Evolutionary conservation across 2,329 filamentous ascomycete species (phyloP), one percentile per base, ranked within the genome.

Genomic region (Sclerotinia spermophila): DNA sequence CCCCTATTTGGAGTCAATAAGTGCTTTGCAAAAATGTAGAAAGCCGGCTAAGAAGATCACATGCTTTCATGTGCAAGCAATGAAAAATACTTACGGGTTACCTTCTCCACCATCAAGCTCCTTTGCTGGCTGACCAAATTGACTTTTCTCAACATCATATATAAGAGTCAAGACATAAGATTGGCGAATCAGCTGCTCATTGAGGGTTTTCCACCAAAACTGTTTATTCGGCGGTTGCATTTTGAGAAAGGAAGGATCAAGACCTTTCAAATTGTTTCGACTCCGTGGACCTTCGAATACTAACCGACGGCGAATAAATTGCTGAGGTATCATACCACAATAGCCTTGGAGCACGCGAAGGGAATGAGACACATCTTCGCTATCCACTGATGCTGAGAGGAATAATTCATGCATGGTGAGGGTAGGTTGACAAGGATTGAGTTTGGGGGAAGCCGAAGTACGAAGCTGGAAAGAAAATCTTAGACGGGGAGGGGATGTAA

Each of bases 401-500:
- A 88, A 89, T 27, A 89, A 80, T 78, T 89, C 87, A 76, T 88
- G 84, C 86, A 88, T 89, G 53, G 27, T 74, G 68, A 38, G 42
- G 7, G 5, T 8, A 53, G 48, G 48, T 38, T 60, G 61, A 45
- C 53, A 53, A n/a, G 61, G 68, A 51, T 59, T 59, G 68, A n/a
- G 30, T 35, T 55, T 67, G 53, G 42, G 61, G 62, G 48, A 53
- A 38, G 62, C 59, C 48, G 59, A 69, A 53, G 62, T 56, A 44
- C 59, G 68, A 48, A 56, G 67, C 33, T 51, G 35, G 24, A 17
- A 35, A 55, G 30, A 62, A 44, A 30, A 33, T 58, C 24, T 60
- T 35, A 45, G 19, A 27, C 42, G 30, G 27, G 59, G 53, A 27
- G 24, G 35, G 35, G 17, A 27, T 19, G 61, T 38, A 64, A 64